A percentile compares a stretch with the other conserved stretches of the same genome.
phyloP scores from a whole-genome alignment of 2,329 filamentous ascomycete genomes.

The Aspergillus sp. region DNA sequence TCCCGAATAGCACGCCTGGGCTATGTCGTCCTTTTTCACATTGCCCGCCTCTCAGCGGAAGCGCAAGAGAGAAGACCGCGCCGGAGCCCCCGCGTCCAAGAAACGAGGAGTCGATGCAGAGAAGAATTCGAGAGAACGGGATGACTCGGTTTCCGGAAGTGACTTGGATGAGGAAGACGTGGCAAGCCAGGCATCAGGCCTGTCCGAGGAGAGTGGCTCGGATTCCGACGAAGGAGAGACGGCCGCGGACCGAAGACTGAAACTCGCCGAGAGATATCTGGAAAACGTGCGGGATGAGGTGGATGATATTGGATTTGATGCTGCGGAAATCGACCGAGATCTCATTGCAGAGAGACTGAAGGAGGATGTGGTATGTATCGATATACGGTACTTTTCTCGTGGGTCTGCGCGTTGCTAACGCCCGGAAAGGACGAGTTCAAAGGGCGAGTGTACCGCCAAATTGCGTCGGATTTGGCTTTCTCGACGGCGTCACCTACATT shows the following conservation, averaged over 20 bases:
- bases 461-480: constrained; percentile 73
- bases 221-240: constrained; percentile 79
- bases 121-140: constrained; percentile 46
- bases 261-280: constrained; percentile 88
- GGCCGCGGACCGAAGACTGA: constrained; percentile 79
- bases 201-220: constrained; percentile 56
- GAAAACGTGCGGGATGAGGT: constrained; percentile 84
- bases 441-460: constrained; percentile 79
- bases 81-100: constrained; percentile 45
- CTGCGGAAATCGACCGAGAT: constrained; percentile 88
- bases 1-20: background rate
- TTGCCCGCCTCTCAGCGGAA: constrained; percentile 84
- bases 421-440: constrained; percentile 70
- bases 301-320: constrained; percentile 85
- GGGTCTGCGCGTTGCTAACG: constrained; percentile 14
- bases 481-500: constrained; percentile 64
- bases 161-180: constrained; percentile 68
- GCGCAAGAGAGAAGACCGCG: constrained; percentile 68
- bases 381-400: background rate
- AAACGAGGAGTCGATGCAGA: constrained; percentile 44
- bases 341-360: constrained; percentile 85
- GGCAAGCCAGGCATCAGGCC: constrained; percentile 47
- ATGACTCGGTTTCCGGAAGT: constrained; percentile 85
- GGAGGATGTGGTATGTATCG: constrained; percentile 70
- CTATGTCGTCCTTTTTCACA: constrained; percentile 96